Evolutionary conservation across 208 protist genomes (phyloP), one percentile per base, ranked within the genome.

Genomic region (Acanthamoeba sp.): DNA sequence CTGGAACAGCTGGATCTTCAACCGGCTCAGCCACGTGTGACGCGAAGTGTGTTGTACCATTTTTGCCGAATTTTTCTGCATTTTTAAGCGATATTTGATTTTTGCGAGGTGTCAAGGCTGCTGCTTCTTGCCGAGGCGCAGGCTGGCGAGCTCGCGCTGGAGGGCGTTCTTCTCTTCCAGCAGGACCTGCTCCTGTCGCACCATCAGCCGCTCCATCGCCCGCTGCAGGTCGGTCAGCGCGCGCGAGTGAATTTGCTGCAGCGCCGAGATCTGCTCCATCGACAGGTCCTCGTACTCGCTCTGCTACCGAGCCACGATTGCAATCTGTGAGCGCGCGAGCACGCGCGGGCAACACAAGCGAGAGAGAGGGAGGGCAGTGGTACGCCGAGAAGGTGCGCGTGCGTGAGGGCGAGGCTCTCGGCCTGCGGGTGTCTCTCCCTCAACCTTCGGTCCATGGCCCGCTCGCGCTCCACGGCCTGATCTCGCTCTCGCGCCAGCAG

Each of bases 151-250:
- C 38, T 84, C 73, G 40, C 34, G 73, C 38, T 84, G 38, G 3
- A 84, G 42, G 29, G 73, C 34, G 40, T 45, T 55, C 10, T 22
- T 4, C 38, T 84, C 73, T 29, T 84, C 73, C 38, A 45, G 38
- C 22, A 84, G 73, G n/a, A 84, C 42, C 40, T 84, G 73, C 73
- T 84, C 73, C 38, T 84, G 73, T 27, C 38, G 48, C 40, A 84
- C 22, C 40, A 84, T 52, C 6, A 84, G 73, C 22, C 73, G 34
- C 38, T 84, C 38, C 73, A 84, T 84, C 4, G 73, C 73, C 34
- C 6, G 14, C 20, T n/a, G 73, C 34, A 84, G 38, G 24, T 52
- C 29, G 38, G 73, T 18, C 42, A 84, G 40, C 22, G 73, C 73
- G 14, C 27, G 32, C 0, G 38, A 27, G 29, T 84, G 73, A 38